Conservation (phyloP, 1,284 basidiomycete genomes). For the Apiotrichum sp. region DNA sequence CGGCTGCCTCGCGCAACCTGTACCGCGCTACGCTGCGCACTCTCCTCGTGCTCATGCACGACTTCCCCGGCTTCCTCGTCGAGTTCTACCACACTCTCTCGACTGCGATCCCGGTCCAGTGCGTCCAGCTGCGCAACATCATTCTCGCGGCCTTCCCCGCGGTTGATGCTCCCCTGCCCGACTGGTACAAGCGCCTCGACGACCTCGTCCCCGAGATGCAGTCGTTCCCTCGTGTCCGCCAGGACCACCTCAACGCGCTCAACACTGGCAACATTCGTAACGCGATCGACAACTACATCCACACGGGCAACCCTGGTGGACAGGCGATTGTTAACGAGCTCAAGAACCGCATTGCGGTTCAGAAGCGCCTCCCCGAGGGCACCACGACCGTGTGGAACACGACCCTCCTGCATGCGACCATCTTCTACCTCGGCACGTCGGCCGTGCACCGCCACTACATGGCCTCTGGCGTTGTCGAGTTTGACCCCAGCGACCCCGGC, state of each 20-base stretch:
- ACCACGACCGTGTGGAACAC: constrained; percentile 73
- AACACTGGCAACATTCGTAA: constrained; percentile 69
- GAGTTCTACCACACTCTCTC: constrained; percentile 95
- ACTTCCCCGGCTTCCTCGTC: constrained; percentile 97
- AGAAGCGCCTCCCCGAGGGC: constrained; percentile 52
- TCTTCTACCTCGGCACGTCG: constrained; percentile 89
- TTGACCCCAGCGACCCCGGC: constrained; percentile 71
- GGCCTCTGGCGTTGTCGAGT: constrained; percentile 69
- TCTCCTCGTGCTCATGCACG: constrained; percentile 89
- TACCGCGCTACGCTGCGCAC: constrained; percentile 90
- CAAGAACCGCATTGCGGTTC: constrained; percentile 66
- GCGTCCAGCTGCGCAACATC: constrained; percentile 95
- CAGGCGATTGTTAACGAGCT: constrained; percentile 62
- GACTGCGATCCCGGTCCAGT: constrained; percentile 84
- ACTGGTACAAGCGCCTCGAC: constrained; percentile 49
- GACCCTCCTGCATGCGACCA: constrained; percentile 80
- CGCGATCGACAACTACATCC: constrained; percentile 75
- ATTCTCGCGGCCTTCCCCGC: constrained; percentile 92
- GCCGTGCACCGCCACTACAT: constrained; percentile 74
- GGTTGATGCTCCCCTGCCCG: constrained; percentile 74
- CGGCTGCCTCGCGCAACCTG: constrained; percentile 76
- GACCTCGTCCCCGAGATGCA: constrained; percentile 77
- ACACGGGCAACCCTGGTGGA: constrained; percentile 56
- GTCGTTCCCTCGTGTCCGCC: constrained; percentile 79
- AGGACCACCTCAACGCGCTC: constrained; percentile 78